These are phyloP conservation scores for Ogataea ramenticola DNA, from an alignment of 805 yeast genomes.

Conservation along the genomic window DNA sequence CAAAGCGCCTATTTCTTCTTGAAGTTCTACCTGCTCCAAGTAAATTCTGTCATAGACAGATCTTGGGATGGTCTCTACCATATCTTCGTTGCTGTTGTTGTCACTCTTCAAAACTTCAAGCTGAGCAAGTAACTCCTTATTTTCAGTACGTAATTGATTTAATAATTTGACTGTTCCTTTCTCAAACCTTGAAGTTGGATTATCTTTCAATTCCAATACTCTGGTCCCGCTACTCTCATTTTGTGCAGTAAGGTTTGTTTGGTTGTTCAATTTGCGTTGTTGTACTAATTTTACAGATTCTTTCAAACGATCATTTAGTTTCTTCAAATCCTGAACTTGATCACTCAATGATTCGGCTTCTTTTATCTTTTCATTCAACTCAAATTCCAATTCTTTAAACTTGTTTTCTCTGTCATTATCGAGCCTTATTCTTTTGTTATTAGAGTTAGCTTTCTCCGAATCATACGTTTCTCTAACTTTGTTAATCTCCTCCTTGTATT, in stretches of 20 bases:
- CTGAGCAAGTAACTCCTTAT: conserved; percentile 39
- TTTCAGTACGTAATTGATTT: conserved; percentile 49
- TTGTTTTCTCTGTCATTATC: not conserved
- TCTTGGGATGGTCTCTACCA: conserved; percentile 38
- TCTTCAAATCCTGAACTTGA: conserved; percentile 28
- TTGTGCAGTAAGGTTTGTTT: conserved; percentile 17
- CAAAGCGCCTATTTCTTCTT: conserved; percentile 38
- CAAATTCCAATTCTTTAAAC: not conserved
- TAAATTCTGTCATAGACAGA: conserved; percentile 57
- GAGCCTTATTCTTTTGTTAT: not conserved
- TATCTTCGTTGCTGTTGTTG: conserved; percentile 4
- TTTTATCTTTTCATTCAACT: conserved; percentile 1
- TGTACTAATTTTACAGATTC: conserved; percentile 12
- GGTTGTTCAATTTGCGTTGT: conserved; percentile 13
- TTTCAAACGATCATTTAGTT: conserved; percentile 32
- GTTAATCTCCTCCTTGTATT: not conserved
- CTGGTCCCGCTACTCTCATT: too few relatives aligned
- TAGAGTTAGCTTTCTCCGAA: not conserved
- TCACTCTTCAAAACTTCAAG: conserved; percentile 1
- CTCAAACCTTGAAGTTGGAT: conserved; percentile 60
- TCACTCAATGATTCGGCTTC: conserved; percentile 13
- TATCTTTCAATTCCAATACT: conserved; percentile 55
- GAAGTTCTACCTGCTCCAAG: conserved; percentile 42
- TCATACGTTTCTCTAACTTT: not conserved
- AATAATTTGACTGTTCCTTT: conserved; percentile 46